Evolutionary conservation across 371 early-diverging fungal species (phyloP), one percentile per base, ranked within the genome.

Genomic region (Mortierella polycephala): DNA sequence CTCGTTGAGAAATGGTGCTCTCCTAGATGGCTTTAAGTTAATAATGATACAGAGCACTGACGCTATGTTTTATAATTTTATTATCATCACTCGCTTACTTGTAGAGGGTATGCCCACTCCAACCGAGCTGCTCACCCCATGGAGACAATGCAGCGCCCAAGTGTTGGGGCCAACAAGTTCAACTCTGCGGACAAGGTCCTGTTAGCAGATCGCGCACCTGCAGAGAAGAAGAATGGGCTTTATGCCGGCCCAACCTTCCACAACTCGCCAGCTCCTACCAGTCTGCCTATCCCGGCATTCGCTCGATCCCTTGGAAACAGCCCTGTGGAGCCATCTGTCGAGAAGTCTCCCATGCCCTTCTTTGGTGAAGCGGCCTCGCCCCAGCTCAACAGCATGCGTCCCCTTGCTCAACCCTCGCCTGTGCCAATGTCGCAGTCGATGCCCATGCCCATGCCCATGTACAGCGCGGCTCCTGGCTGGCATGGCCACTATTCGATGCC

Each of bases 231-330:
- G 64, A 50, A 53, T 14, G 53, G 67, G 11, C 83, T 89, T 41
- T 94, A 93, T 68, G 93, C 93, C 50, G 94, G 94, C 47, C 92
- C 94, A 13, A 90, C 89, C 44, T 94, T 94, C 71, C 92, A 91
- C 68, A 94, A 93, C 83, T 88, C 94, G 18, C 94, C 94, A 59
- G 90, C 91, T 18, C 90, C 94, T 2, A 85, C 85, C 62, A 85
- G 87, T 40, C 81, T 94, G 49, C 94, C 94, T 40, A 85, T 94
- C 67, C 94, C 94, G 59, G 85, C 90, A 46, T 91, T 93, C 64
- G 71, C 67, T 8, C 67, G 65, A 44, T 69, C 63, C 8, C 40
- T 66, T 20, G 63, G 54, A 7, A 62, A 44, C 57, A 75, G 69
- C 42, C 71, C 72, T 20, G 44, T 65, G 10, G 75, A 71, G 45